Percentiles rank a stretch among this genome's conserved stretches.
Evolutionary conservation across 805 yeast species (phyloP).

Genomic region (Saccharomycopsis synnaedendra): DNA sequence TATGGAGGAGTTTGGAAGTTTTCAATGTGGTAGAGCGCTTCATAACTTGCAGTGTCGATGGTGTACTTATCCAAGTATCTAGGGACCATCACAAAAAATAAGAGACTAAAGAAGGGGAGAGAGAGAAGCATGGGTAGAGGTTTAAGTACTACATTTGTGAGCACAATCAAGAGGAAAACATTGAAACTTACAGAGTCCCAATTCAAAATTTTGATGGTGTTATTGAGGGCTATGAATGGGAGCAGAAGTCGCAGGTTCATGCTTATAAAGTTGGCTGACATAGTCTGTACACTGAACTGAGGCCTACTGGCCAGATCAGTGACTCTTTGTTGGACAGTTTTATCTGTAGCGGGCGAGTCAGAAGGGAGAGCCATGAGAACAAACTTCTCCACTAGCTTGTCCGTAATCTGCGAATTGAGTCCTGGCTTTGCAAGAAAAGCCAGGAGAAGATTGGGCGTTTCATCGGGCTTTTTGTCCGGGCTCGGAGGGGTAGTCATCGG

Average conservation of each 20-base stretch:
- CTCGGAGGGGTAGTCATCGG: too few relatives aligned
- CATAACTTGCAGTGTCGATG: conserved; percentile 17
- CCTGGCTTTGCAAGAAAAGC: conserved; percentile 9
- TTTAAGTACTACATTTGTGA: conserved; percentile 43
- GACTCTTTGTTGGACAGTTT: conserved; percentile 39
- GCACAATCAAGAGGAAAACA: conserved; percentile 38
- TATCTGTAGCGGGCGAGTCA: conserved; percentile 32
- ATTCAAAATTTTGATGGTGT: conserved; percentile 37
- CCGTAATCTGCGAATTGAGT: conserved; percentile 36
- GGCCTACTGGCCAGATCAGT: conserved; percentile 55
- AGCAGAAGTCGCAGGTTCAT: conserved; percentile 51
- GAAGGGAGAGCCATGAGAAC: conserved; percentile 66
- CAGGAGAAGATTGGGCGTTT: conserved; percentile 5
- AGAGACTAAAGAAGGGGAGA: conserved; percentile 42
- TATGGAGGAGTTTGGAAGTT: conserved; percentile 35
- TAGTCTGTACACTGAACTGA: conserved; percentile 51
- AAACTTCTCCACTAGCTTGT: conserved; percentile 61
- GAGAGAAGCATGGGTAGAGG: conserved; percentile 43
- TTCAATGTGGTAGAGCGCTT: conserved; percentile 17
- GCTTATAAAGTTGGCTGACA: conserved; percentile 57
- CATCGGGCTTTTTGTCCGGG: neutral
- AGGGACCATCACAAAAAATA: conserved; percentile 54
- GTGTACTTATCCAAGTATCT: conserved; percentile 46
- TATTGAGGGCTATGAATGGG: conserved; percentile 53
- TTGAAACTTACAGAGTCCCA: conserved; percentile 62